A percentile compares a stretch with the other conserved stretches of the same genome.
Evolutionary conservation across 768 basidiomycete genomes (phyloP).

Genomic region (Exsudoporus frostii): DNA sequence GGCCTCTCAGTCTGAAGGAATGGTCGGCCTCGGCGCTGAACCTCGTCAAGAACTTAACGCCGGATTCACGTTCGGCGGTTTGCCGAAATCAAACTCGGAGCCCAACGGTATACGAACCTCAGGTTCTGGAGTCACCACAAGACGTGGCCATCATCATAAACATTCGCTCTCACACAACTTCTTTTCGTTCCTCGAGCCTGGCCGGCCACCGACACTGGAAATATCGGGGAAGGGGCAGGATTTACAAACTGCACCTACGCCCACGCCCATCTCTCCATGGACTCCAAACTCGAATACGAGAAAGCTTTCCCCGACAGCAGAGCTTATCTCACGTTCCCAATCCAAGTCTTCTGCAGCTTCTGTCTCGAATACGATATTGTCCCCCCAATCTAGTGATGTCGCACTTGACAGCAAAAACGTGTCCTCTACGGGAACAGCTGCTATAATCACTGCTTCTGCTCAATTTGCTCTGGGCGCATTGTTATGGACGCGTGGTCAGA

Average conservation of each 20-base stretch:
- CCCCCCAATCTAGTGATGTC: not conserved
- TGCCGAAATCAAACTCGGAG: conserved; percentile 32
- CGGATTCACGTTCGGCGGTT: conserved; percentile 65
- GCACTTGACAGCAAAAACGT: conserved; percentile 7
- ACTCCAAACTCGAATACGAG: conserved; percentile 42
- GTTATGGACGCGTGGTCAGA: conserved; percentile 89
- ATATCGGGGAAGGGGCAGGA: conserved; percentile 28
- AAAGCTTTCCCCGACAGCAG: conserved; percentile 3
- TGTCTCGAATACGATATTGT: conserved; percentile 8
- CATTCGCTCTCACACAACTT: conserved; percentile 94
- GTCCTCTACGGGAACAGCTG: conserved; percentile 21
- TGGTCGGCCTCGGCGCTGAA: conserved; percentile 21
- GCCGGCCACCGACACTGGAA: conserved; percentile 18
- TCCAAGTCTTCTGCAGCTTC: conserved; percentile 23
- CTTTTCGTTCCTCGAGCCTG: conserved; percentile 92
- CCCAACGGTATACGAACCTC: conserved; percentile 15
- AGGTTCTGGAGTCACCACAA: conserved; percentile 25
- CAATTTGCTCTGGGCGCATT: conserved; percentile 69
- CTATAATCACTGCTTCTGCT: conserved; percentile 24
- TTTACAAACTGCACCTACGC: conserved; percentile 57
- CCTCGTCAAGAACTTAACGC: conserved; percentile 42
- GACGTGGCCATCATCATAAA: conserved; percentile 83
- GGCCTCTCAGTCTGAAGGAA: conserved; percentile 37
- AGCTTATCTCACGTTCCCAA: conserved; percentile 19
- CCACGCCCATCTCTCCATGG: conserved; percentile 67